These are phyloP conservation scores for Salix brachista DNA, from an alignment of 345 rosid genomes.

Conservation along the genomic window DNA sequence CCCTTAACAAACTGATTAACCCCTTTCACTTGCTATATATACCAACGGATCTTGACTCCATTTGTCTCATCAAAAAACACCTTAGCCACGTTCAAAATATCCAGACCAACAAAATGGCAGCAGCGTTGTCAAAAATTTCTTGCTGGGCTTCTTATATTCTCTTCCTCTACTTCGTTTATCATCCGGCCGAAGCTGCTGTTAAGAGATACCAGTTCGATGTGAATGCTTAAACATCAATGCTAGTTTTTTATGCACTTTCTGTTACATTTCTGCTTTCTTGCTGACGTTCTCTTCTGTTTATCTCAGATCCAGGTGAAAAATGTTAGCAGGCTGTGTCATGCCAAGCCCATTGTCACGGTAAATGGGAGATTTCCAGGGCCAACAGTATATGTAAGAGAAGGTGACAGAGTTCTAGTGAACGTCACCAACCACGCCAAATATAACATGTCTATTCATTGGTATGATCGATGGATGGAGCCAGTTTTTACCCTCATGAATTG, in stretches of 20 bases:
- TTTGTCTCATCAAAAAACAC: not conserved
- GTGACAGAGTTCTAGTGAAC: too few relatives aligned
- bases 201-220: conserved; percentile 20
- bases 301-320: too few relatives aligned
- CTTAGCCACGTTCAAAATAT: not conserved
- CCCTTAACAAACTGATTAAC: conserved; percentile 7
- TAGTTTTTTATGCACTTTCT: too few relatives aligned
- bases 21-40: not conserved
- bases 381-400: too few relatives aligned
- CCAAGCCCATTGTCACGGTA: too few relatives aligned
- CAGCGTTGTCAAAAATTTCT: not conserved
- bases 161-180: conserved; percentile 1
- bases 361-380: too few relatives aligned
- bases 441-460: not conserved
- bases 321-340: too few relatives aligned
- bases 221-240: not conserved
- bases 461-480: not conserved
- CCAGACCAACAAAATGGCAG: conserved; percentile 4
- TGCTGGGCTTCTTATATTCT: not conserved
- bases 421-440: too few relatives aligned
- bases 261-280: too few relatives aligned
- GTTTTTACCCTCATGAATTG: not conserved
- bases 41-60: not conserved
- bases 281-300: too few relatives aligned
- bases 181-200: conserved; percentile 1